phyloP scores from a whole-genome alignment of 306 rosid species.

The Prunus padus region DNA sequence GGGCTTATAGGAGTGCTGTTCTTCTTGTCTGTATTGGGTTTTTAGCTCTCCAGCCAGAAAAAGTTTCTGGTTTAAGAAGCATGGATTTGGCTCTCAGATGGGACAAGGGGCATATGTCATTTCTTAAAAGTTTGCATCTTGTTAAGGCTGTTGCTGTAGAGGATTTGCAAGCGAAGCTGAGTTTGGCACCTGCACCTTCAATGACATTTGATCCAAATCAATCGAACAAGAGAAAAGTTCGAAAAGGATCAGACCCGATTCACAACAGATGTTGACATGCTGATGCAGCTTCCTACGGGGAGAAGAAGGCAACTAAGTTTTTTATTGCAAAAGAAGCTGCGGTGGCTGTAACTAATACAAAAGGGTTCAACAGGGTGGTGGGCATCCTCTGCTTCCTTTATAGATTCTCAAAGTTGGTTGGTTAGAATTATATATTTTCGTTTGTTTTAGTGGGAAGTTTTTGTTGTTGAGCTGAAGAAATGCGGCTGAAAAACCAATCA shows the following conservation, averaged over 20 bases:
- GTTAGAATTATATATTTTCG: conserved; percentile 31
- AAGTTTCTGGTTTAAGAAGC: conserved; percentile 58
- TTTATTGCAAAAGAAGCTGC: conserved; percentile 23
- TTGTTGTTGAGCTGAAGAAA: conserved; percentile 41
- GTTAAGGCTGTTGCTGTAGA: conserved; percentile 50
- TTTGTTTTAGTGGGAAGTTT: conserved; percentile 20
- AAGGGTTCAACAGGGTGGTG: conserved; percentile 32
- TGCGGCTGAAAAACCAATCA: conserved; percentile 35
- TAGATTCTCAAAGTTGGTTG: conserved; percentile 18
- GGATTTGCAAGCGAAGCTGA: conserved; percentile 47
- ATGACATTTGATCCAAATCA: conserved; percentile 60
- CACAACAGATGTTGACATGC: conserved; percentile 73
- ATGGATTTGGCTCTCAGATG: conserved; percentile 69
- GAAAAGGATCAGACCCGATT: conserved; percentile 88
- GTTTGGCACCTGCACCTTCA: conserved; percentile 71
- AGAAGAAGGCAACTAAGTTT: conserved; percentile 15
- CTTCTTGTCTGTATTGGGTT: conserved; percentile 53
- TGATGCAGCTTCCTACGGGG: conserved; percentile 10
- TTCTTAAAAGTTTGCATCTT: conserved; percentile 40
- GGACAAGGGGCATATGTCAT: conserved; percentile 39
- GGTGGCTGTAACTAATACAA: conserved; percentile 26
- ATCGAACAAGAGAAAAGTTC: conserved; percentile 67
- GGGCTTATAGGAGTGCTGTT: conserved; percentile 42
- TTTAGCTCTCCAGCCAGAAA: conserved; percentile 60
- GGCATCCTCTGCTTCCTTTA: conserved; percentile 26